phyloP scores from a whole-genome alignment of 805 yeast species.

The Yarrowia phangngaensis region DNA sequence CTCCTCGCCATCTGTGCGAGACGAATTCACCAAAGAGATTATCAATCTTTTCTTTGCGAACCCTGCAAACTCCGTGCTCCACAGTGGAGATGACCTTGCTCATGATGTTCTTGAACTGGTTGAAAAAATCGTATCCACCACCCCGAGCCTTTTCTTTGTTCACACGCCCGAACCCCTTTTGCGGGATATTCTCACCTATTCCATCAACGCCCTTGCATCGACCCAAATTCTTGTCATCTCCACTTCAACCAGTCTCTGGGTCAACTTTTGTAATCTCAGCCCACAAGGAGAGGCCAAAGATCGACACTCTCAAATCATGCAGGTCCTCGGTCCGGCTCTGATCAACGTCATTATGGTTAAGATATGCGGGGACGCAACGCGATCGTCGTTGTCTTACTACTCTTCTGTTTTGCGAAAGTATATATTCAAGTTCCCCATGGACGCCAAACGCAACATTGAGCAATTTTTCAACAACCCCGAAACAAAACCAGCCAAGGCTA shows the following conservation, averaged over 20 bases:
- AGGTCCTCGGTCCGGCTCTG: conserved; percentile 38
- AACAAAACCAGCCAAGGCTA: conserved; percentile 19
- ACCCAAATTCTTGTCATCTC: conserved; percentile 56
- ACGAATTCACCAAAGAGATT: conserved; percentile 7
- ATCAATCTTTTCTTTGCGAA: conserved; percentile 5
- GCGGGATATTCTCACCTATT: conserved; percentile 3
- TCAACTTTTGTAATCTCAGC: conserved; percentile 39
- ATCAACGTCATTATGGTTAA: conserved; percentile 42
- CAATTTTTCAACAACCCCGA: conserved; percentile 29
- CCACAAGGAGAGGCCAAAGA: conserved; percentile 23
- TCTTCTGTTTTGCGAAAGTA: conserved; percentile 41
- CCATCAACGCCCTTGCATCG: conserved; percentile 43
- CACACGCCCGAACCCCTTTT: conserved; percentile 10
- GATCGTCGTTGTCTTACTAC: conserved; percentile 46
- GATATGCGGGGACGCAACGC: conserved; percentile 42
- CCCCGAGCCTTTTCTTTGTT: conserved; percentile 19
- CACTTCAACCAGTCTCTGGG: conserved; percentile 56
- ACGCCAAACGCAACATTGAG: conserved; percentile 28
- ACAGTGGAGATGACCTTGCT: conserved; percentile 10
- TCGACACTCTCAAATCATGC: conserved; percentile 32
- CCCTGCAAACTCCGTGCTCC: conserved; percentile 5
- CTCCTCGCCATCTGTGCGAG: not conserved
- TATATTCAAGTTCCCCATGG: conserved; percentile 29
- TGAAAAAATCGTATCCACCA: conserved; percentile 9
- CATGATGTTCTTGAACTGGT: conserved; percentile 14